These are phyloP conservation scores for Hibiscus syriacus DNA, from an alignment of 345 rosid species.

Conservation along the genomic window DNA sequence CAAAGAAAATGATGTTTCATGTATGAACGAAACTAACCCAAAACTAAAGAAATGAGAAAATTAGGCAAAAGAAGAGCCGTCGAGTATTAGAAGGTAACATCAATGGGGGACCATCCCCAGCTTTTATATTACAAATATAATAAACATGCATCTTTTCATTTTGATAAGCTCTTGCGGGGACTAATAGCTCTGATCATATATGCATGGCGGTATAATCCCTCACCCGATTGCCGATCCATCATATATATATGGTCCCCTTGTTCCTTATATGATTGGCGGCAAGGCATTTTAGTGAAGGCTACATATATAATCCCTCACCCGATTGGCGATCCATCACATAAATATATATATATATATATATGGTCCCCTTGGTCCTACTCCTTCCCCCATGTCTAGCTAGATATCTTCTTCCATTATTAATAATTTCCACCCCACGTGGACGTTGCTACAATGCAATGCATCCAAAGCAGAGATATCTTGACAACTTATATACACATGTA, in stretches of 20 bases:
- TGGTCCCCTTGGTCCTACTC: background rate
- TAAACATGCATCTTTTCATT: background rate
- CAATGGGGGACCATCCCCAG: background rate
- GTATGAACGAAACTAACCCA: background rate
- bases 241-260: too few species aligned
- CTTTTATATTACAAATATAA: background rate
- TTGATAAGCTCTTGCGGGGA: background rate
- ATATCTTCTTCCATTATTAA: constrained; percentile 3
- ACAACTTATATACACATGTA: too few species aligned
- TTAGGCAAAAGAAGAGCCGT: background rate
- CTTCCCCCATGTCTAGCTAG: background rate
- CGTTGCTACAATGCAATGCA: background rate
- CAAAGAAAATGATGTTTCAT: background rate
- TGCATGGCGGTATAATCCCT: background rate
- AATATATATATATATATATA: too few species aligned
- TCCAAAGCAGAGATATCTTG: background rate
- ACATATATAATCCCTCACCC: too few species aligned
- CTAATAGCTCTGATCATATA: background rate
- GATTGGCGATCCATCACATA: too few species aligned
- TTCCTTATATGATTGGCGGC: too few species aligned
- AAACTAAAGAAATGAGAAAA: background rate
- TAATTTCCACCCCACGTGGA: constrained; percentile 3
- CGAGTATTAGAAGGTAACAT: background rate
- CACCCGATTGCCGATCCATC: too few species aligned
- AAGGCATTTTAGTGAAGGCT: too few species aligned